Evolutionary conservation across 164 flowering plant genomes (phyloP).

Genomic region (Chimonanthus salicifolius): DNA sequence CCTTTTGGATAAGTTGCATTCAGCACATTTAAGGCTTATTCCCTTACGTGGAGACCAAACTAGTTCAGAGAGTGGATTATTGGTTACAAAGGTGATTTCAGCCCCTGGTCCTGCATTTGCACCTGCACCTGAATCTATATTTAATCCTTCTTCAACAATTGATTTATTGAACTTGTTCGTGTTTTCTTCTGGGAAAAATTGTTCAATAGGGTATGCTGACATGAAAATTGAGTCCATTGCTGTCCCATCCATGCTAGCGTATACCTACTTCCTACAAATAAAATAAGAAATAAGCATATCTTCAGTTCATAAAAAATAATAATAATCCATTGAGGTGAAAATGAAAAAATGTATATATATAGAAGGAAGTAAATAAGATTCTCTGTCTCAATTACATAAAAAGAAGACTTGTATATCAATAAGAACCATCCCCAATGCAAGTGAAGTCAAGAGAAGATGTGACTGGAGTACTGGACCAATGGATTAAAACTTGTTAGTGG

Average conservation of each 20-base stretch:
- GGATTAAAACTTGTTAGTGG: too few species aligned
- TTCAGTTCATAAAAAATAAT: too few species aligned
- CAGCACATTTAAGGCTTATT: constrained; percentile 51
- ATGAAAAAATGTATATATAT: neutral
- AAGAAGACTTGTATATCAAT: too few species aligned
- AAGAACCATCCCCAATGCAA: neutral
- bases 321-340: neutral
- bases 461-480: too few species aligned
- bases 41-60: constrained; percentile 79
- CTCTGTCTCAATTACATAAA: too few species aligned
- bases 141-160: constrained; percentile 17
- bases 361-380: neutral
- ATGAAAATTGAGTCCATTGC: constrained; percentile 12
- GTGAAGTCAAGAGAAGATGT: too few species aligned
- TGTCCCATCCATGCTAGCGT: constrained; percentile 15
- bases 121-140: constrained; percentile 59
- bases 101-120: constrained; percentile 74
- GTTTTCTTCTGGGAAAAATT: constrained; percentile 20
- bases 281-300: neutral
- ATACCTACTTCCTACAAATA: constrained; percentile 7
- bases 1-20: constrained; percentile 30
- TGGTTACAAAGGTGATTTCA: constrained; percentile 29
- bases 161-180: constrained; percentile 30
- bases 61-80: constrained; percentile 59
- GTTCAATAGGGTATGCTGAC: constrained; percentile 25